phyloP scores from a whole-genome alignment of 768 basidiomycete species.

The Mycena belliarum region DNA sequence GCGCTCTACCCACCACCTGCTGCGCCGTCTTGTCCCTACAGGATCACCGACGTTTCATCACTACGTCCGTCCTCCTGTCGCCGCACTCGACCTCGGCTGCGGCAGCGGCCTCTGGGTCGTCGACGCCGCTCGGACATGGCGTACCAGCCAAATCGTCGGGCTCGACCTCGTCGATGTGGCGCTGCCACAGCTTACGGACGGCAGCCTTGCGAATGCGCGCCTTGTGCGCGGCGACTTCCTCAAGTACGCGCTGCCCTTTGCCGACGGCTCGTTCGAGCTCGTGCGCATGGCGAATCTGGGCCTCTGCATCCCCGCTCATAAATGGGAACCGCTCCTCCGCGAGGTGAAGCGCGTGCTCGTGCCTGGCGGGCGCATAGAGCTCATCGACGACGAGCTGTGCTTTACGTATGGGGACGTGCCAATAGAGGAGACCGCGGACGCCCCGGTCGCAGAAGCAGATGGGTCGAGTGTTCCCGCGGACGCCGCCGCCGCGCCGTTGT shows the following conservation, averaged over 20 bases:
- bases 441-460: too few relatives aligned
- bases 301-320: conserved; percentile 57
- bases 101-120: conserved; percentile 71
- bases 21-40: conserved; percentile 54
- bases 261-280: conserved; percentile 63
- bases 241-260: conserved; percentile 60
- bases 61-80: conserved; percentile 46
- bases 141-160: conserved; percentile 56
- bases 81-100: conserved; percentile 76
- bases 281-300: conserved; percentile 73
- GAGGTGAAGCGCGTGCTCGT: conserved; percentile 67
- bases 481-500: not conserved
- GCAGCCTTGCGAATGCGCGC: conserved; percentile 32
- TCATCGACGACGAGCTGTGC: conserved; percentile 71
- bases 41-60: conserved; percentile 64
- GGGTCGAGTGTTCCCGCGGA: not conserved
- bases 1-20: conserved; percentile 51
- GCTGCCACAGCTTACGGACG: conserved; percentile 34
- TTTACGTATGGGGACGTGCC: conserved; percentile 55
- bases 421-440: conserved; percentile 12
- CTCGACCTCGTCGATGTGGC: conserved; percentile 62
- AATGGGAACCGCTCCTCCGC: conserved; percentile 59
- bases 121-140: conserved; percentile 66
- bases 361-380: conserved; percentile 64
- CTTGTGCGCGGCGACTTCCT: conserved; percentile 68